Evolutionary conservation across 805 yeast genomes (phyloP), one percentile per base, ranked within the genome.

Genomic region (Wickerhamiella sergipiensis): DNA sequence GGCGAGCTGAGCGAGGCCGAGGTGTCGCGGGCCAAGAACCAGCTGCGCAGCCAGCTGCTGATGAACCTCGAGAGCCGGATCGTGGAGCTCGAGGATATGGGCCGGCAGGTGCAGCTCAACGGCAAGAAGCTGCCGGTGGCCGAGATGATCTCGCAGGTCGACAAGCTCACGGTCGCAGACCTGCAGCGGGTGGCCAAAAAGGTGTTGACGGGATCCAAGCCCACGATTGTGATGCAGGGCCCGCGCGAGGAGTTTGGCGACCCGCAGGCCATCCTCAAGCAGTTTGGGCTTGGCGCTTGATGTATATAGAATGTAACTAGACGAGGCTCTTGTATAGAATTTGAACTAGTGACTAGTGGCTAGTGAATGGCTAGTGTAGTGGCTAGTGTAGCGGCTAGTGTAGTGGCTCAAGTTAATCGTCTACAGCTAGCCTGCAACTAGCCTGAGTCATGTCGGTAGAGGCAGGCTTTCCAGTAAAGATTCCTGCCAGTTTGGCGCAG

Each of bases 81-180:
- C 73, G 94, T 94, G n/a, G 89, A 86, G 62, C 71, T 92, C 51
- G 98, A 92, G 67, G 98, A 92, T 61, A 73, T 89, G 68, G 97
- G 97, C 13, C 79, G 97, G 66, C 98, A 92, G 66, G 79, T 92
- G 23, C 95, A 85, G 66, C 78, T 85, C 45, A 87, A 84, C 63
- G 86, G 87, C 43, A 76, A 76, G 57, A 78, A 84, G 56, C 76
- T 89, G 8, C 79, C 85, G 13, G 81, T 87, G 8, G 69, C 72
- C 33, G 95, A 88, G 60, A 88, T 90, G 95, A 81, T 90, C 51
- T 70, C 66, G 6, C 79, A 80, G 60, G 87, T 92, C 54, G 88
- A 84, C 52, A 63, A 65, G 10, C 75, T 92, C 54, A 76, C 85
- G 0, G 74, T 79, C 2, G 68, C 67, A 6, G 96, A 90, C 63